These are phyloP conservation scores for Microcos paniculata DNA, from an alignment of 345 rosid species.

Conservation along the genomic window DNA sequence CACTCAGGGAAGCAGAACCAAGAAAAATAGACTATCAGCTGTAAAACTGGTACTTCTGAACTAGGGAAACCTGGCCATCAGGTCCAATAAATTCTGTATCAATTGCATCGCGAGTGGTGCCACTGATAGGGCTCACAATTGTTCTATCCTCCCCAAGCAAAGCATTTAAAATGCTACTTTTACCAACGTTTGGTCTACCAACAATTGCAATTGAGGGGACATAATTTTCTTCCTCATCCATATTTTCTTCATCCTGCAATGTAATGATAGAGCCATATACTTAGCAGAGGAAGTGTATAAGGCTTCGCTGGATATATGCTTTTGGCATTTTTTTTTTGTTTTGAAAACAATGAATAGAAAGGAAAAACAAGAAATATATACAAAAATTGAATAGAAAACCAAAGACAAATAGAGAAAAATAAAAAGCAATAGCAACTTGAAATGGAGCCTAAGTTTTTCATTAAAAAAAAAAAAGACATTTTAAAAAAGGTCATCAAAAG, in stretches of 20 bases:
- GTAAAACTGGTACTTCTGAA: conserved; percentile 5
- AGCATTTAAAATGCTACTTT: conserved; percentile 97
- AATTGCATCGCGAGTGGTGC: conserved; percentile 98
- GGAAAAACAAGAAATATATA: too few relatives aligned
- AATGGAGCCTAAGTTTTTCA: background rate
- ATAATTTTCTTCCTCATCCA: conserved; percentile 59
- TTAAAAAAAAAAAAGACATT: background rate
- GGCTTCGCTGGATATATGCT: too few relatives aligned
- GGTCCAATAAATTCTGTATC: conserved; percentile 89
- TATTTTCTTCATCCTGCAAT: conserved; percentile 45
- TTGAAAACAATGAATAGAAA: too few relatives aligned
- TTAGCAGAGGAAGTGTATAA: conserved; percentile 13
- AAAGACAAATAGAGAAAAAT: too few relatives aligned
- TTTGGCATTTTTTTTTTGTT: too few relatives aligned
- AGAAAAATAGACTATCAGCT: background rate
- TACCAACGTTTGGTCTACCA: conserved; percentile 96
- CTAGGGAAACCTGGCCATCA: conserved; percentile 70
- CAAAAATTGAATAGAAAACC: too few relatives aligned
- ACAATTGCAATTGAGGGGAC: conserved; percentile 91
- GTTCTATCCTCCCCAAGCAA: conserved; percentile 95
- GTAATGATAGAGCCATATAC: background rate
- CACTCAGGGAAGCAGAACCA: background rate
- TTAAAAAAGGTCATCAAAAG: background rate
- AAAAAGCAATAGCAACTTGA: too few relatives aligned
- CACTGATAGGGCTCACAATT: conserved; percentile 96